Evolutionary conservation across 2,329 filamentous ascomycete species (phyloP).

Genomic region (Xylariaceae sp.): DNA sequence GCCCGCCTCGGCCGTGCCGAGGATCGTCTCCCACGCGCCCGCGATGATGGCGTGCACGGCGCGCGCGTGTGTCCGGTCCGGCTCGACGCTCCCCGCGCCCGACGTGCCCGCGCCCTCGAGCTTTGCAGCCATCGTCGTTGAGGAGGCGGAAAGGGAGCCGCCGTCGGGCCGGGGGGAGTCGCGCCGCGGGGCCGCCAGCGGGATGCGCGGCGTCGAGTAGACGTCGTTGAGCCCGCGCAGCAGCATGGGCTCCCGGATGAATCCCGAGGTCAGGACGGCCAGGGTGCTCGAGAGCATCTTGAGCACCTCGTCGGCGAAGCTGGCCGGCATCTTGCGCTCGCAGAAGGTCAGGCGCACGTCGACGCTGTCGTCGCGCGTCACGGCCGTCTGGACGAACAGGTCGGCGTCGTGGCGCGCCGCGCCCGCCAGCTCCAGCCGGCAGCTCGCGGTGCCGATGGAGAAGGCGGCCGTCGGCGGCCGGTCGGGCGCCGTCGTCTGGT

Average conservation of each 20-base stretch:
- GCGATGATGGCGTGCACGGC: slow-evolving; percentile 35
- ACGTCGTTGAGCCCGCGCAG: slow-evolving; percentile 36
- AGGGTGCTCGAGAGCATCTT: slow-evolving; percentile 38
- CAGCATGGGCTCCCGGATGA: slow-evolving; percentile 37
- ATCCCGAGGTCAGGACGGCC: slow-evolving; percentile 37
- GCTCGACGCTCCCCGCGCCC: slow-evolving; percentile 26
- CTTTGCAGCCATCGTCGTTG: too few species aligned
- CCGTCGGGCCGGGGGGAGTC: slow-evolving; percentile 12
- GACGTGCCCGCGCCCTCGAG: too few species aligned
- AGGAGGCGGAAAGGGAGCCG: too few species aligned
- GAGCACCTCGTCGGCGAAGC: slow-evolving; percentile 37
- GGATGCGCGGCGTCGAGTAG: slow-evolving; percentile 32
- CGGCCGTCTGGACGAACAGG: slow-evolving; percentile 36
- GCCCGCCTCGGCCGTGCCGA: slow-evolving; percentile 31
- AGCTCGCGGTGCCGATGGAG: slow-evolving; percentile 37
- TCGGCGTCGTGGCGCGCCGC: slow-evolving; percentile 36
- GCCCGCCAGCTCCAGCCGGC: slow-evolving; percentile 35
- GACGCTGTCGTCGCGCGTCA: slow-evolving; percentile 28
- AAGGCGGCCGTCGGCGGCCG: slow-evolving; percentile 28
- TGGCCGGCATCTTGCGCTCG: slow-evolving; percentile 32
- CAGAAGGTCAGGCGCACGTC: slow-evolving; percentile 39
- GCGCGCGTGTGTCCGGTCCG: slow-evolving; percentile 27
- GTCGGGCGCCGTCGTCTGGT: slow-evolving; percentile 35
- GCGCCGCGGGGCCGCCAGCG: slow-evolving; percentile 25
- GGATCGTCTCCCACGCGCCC: slow-evolving; percentile 35